Percentiles rank a stretch among this genome's conserved stretches.
phyloP scores from a whole-genome alignment of 2,329 filamentous ascomycete genomes.

The Aureobasidium mangrovei region DNA sequence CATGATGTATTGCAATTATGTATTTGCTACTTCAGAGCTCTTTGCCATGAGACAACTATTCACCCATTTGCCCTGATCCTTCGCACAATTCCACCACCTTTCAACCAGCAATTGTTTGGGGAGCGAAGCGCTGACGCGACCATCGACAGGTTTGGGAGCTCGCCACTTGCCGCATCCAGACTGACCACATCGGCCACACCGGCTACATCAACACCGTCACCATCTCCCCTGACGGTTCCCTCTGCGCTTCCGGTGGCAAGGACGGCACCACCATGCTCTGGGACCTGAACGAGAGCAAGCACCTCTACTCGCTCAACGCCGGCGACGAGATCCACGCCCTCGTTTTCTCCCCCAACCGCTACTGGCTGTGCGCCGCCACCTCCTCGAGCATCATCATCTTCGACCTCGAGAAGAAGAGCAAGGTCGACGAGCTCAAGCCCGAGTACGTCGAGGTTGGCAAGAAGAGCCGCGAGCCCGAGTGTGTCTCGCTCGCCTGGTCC shows the following conservation, averaged over 20 bases:
- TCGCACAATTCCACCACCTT: background rate
- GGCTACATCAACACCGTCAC: slow-evolving; percentile 99
- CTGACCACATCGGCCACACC: slow-evolving; percentile 99
- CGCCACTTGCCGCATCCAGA: slow-evolving; percentile 98
- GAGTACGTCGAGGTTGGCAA: slow-evolving; percentile 93
- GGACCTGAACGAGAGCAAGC: slow-evolving; percentile 99
- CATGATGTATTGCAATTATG: slow-evolving; percentile 93
- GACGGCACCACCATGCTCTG: slow-evolving; percentile 99
- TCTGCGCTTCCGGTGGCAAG: slow-evolving; percentile 98
- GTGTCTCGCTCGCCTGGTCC: slow-evolving; percentile 92
- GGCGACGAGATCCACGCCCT: slow-evolving; percentile 99
- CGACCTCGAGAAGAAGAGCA: slow-evolving; percentile 99
- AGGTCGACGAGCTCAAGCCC: slow-evolving; percentile 99
- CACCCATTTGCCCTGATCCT: slow-evolving; percentile 74
- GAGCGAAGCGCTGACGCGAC: slow-evolving; percentile 5
- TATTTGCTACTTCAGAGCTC: slow-evolving; percentile 99
- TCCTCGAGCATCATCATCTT: slow-evolving; percentile 99
- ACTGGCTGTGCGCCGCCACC: slow-evolving; percentile 99
- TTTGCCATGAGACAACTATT: slow-evolving; percentile 95
- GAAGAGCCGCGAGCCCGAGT: slow-evolving; percentile 99
- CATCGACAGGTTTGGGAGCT: slow-evolving; percentile 87
- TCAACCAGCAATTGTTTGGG: slow-evolving; percentile 3
- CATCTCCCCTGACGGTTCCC: slow-evolving; percentile 98
- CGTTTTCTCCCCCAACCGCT: slow-evolving; percentile 99
- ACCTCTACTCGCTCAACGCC: slow-evolving; percentile 98